Base-by-base conservation (phyloP, 331 rosid species). In the Stylosanthes scabra region DNA sequence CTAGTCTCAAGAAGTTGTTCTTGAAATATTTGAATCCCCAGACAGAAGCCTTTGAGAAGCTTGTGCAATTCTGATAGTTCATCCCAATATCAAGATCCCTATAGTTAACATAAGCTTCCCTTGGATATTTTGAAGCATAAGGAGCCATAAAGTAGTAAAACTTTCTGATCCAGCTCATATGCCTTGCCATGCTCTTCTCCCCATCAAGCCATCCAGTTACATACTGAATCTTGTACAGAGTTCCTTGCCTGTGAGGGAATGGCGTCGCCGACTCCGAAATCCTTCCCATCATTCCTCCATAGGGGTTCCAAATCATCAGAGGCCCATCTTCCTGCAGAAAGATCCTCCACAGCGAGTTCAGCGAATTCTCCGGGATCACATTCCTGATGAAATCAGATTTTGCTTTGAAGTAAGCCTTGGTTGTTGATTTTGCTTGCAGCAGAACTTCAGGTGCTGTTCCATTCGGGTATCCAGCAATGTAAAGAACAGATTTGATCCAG, bases 51-150 rank as follows among this genome's bases (percentile, higher is more conserved):
- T 82, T 14, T 0, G 20, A 42, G 49, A 71, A 61, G 54, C 78
- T 82, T 47, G 74, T 74, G 44, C 68, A 51, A 15, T 63, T 83
- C 44, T 64, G 16, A 65, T 65, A 62, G 82, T 91, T 93, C 15
- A 78, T 72, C 68, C 98, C 97, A 76, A 91, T 72, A 77, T 91
- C 98, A 66, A 94, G 91, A 79, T 94, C 99, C 75, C 96, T 86
- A 15, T 94, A 94, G 75, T 91, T 94, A 39, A 88, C 91, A 52
- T 88, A 91, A 0, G 91, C 84, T 46, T 76, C 76, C 66, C 99
- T 89, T 28, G 99, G 97, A 72, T 49, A 25, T 15, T 20, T 68
- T 1, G 97, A 83, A 25, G 62, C 96, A 80, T 81, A 84, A 34
- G 90, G 90, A 41, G 78, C 63, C 88, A 86, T 94, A 82, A 64